A percentile compares a stretch with the other conserved stretches of the same genome.
Evolutionary conservation across 352 stramenopile genomes (phyloP).

Genomic region (Pythium diclinum): DNA sequence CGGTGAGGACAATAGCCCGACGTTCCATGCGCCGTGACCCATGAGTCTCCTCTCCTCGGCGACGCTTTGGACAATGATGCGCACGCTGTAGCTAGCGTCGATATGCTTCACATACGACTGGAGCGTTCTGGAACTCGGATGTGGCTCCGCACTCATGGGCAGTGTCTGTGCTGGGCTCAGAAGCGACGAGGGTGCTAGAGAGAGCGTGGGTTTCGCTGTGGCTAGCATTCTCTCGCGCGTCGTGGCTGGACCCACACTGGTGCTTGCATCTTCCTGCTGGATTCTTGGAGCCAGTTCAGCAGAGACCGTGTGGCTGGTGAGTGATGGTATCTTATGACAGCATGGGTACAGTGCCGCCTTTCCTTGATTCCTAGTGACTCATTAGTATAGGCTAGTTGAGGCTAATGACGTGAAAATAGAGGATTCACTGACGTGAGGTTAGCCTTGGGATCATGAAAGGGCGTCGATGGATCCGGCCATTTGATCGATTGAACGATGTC

Average conservation of each 20-base stretch:
- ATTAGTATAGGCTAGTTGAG: not conserved
- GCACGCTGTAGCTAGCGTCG: slow-evolving; percentile 19
- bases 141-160: slow-evolving; percentile 4
- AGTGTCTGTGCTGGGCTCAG: not conserved
- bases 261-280: not conserved
- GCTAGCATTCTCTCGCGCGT: not conserved
- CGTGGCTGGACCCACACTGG: slow-evolving; percentile 1
- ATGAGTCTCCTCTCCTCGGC: slow-evolving; percentile 22
- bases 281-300: not conserved
- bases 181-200: not conserved
- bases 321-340: slow-evolving; percentile 3
- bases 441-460: slow-evolving; percentile 18
- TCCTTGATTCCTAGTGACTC: not conserved
- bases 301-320: not conserved
- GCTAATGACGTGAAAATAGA: slow-evolving; percentile 14
- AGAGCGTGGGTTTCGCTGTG: not conserved
- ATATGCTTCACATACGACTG: slow-evolving; percentile 22
- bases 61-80: slow-evolving; percentile 24
- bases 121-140: not conserved
- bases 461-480: not conserved
- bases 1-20: slow-evolving; percentile 4
- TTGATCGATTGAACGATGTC: slow-evolving; percentile 12
- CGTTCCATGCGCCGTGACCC: slow-evolving; percentile 13
- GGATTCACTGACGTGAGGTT: not conserved
- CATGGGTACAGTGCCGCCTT: not conserved